Evolutionary conservation across 176 grass and related monocot species (phyloP).

Genomic region (Cenchrus americanus): DNA sequence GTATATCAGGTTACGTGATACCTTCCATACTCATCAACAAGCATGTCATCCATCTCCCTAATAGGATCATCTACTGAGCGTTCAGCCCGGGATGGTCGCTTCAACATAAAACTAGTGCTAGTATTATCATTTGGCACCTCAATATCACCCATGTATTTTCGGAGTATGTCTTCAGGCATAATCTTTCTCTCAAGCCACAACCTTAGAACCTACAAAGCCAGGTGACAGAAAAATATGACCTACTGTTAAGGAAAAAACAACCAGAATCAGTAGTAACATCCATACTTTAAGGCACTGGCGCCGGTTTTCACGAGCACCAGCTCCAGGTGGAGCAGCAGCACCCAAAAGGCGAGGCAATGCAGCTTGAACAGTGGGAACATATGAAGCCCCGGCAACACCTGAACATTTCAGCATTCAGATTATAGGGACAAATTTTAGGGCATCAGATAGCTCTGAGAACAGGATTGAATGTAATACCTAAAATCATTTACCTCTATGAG

Average conservation of each 20-base stretch:
- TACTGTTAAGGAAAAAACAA: conserved; percentile 13
- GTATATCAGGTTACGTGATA: conserved; percentile 47
- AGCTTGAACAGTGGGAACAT: conserved; percentile 82
- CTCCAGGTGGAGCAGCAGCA: conserved; percentile 85
- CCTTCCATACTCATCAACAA: conserved; percentile 99
- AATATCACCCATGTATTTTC: conserved; percentile 76
- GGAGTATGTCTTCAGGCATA: conserved; percentile 80
- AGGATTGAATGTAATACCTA: conserved; percentile 7
- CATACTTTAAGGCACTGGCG: conserved; percentile 95
- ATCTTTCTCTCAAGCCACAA: conserved; percentile 98
- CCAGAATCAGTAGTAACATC: conserved; percentile 16
- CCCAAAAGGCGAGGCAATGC: conserved; percentile 81
- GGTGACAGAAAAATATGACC: conserved; percentile 13
- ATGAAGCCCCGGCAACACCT: conserved; percentile 82
- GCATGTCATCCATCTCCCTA: conserved; percentile 96
- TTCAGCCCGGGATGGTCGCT: conserved; percentile 78
- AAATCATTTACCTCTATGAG: conserved; percentile 75
- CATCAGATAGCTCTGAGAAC: conserved; percentile 39
- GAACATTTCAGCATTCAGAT: conserved; percentile 46
- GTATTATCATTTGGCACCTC: conserved; percentile 74
- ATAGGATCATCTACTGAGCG: conserved; percentile 97
- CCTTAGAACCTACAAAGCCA: conserved; percentile 80
- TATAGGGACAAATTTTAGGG: conserved; percentile 36
- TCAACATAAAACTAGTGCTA: conserved; percentile 52
- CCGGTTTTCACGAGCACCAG: conserved; percentile 89